Evolutionary conservation across 1,139 yeast species (phyloP), one percentile per base, ranked within the genome.

Genomic region (Suhomyces anneliseae): DNA sequence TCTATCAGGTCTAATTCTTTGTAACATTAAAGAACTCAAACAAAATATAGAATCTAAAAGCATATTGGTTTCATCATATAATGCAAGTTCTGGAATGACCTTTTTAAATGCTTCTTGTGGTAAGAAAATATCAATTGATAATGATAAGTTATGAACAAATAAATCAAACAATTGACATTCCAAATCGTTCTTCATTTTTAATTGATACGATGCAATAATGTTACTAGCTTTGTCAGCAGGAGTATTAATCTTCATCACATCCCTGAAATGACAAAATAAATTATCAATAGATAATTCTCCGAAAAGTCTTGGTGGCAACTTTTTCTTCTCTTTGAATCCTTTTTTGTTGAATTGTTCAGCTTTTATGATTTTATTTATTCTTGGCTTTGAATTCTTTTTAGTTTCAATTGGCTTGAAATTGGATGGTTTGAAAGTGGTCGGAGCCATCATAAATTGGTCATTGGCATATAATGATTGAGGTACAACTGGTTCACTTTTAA

Each of bases 61-160:
- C 66, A 71, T 62, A 27, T 68, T 63, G 2, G 77, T 68, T 8
- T 70, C 75, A 48, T 72, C 77, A 42, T 62, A 54, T 9, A 72
- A 53, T 4, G 76, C 74, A 50, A 72, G 51, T 42, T 69, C 69
- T 2, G 76, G 69, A 1, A 72, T 60, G 7, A 72, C 58, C 33
- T 61, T 62, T 27, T 60, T 59, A 51, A 69, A 72, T 11, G 64
- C 56, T 27, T 64, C 65, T 33, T 60, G 61, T 6, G 65, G 63
- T 47, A 70, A 55, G 41, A 70, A 69, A 39, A 69, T 60, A 50
- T 72, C 76, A 49, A 71, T 60, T 33, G 48, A 57, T 8, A 53
- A 49, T 2, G 74, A 61, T 11, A 70, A 57, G 19, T 55, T 58
- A 44, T 68, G 63, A 34, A 67, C 64, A 49, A 69, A 72, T 27